Evolutionary conservation across 202 grass and related monocot genomes (phyloP).

Genomic region (Schoenoplectus tabernaemontani): DNA sequence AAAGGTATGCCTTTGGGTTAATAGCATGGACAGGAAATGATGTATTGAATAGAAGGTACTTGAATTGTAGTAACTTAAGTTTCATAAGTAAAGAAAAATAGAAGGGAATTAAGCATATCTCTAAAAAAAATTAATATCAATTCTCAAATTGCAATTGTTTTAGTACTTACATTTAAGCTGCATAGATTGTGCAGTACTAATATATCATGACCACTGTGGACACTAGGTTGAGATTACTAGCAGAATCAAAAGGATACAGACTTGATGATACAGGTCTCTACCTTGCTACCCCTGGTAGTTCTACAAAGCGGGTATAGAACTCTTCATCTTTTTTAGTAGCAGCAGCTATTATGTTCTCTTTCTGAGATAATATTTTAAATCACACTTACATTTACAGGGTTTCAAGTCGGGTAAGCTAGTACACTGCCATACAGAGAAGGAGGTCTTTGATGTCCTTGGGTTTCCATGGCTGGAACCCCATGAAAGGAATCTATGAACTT

Average conservation of each 20-base stretch:
- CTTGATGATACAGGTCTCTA: slow-evolving; percentile 87
- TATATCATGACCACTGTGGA: neutral
- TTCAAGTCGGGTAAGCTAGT: slow-evolving; percentile 49
- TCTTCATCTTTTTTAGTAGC: neutral
- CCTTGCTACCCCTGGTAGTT: slow-evolving; percentile 43
- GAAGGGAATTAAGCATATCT: neutral
- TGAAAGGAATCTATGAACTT: slow-evolving; percentile 57
- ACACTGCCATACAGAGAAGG: slow-evolving; percentile 69
- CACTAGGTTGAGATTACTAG: slow-evolving; percentile 72
- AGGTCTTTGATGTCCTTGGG: slow-evolving; percentile 74
- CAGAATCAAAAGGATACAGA: slow-evolving; percentile 75
- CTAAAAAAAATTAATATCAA: neutral
- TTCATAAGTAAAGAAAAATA: neutral
- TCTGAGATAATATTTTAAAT: neutral
- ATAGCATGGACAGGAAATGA: slow-evolving; percentile 95
- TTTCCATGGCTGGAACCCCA: slow-evolving; percentile 80
- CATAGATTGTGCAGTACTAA: neutral
- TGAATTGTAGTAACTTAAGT: neutral
- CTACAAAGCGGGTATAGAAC: slow-evolving; percentile 54
- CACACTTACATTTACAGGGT: slow-evolving; percentile 31
- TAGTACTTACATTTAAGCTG: neutral
- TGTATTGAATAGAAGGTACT: slow-evolving; percentile 81
- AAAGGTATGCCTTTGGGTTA: slow-evolving; percentile 73
- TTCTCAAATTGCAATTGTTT: neutral
- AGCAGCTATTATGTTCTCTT: neutral